Base-by-base conservation (phyloP, 2,329 filamentous ascomycete species). In the Diaporthe destruens region DNA sequence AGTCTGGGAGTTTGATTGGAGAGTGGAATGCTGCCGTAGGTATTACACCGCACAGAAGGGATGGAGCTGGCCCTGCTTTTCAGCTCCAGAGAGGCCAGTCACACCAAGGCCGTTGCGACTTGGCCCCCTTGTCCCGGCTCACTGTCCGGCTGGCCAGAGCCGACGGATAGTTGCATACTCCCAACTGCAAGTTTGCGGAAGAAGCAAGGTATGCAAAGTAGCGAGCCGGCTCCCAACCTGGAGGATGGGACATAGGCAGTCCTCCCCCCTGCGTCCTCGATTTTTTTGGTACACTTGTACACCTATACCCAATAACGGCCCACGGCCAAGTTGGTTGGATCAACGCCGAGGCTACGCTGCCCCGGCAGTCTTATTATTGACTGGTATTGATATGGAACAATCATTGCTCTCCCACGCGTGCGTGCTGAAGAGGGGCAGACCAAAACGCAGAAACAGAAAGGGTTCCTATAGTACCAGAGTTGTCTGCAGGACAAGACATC, bases 1-100 rank as follows among this genome's bases (percentile, higher is more conserved):
- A 66, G 47, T 53, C 61, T 65, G 61, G 61, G 47, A 53, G 32
- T 53, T 66, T 66, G 32, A 66, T 66, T 66, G 29, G 39, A 66
- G 61, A 66, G 61, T 53, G 47, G 7, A 16, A 32, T 34, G 11
- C 42, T 12, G 1, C 20, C 12, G n/a, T 53, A 53, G 29, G 5
- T 29, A 29, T 29, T 29, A 29, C 29, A 29, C 29, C 2, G 5
- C 25, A 66, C 32, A 65, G 61, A 51, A 20, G 61, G 36, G 61
- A 51, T n/a, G 61, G 51, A 63, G 39, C n/a, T 51, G 47, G n/a
- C n/a, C n/a, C 39, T 42, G 14, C 39, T 18, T 42, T 42, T 42
- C 39, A 42, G n/a, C n/a, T n/a, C n/a, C n/a, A n/a, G n/a, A n/a
- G 39, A 44, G 59, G 23, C 42, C 59, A 34, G 57, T 25, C 39